Evolutionary conservation across 78 protist genomes (phyloP).

Genomic region (slime mould (Dictyostelium discoideum)): dicty_2.7 NC_007088.5:8053001-8053500

Average conservation of each 20-base stretch:
- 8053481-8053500: slow-evolving; percentile 64
- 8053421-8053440: slow-evolving; percentile 59
- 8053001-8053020: neutral
- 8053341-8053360: slow-evolving; percentile 57
- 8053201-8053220: slow-evolving; percentile 76
- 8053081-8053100: neutral
- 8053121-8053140: neutral
- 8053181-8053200: slow-evolving; percentile 68
- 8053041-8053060: neutral
- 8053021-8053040: neutral
- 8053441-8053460: slow-evolving; percentile 44
- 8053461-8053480: slow-evolving; percentile 68
- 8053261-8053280: slow-evolving; percentile 58
- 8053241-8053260: slow-evolving; percentile 57
- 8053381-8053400: slow-evolving; percentile 70
- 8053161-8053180: slow-evolving; percentile 32
- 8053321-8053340: slow-evolving; percentile 70
- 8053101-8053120: neutral
- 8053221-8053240: slow-evolving; percentile 74
- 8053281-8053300: slow-evolving; percentile 62
- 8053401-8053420: slow-evolving; percentile 56
- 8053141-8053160: too few relatives aligned
- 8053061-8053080: neutral
- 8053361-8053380: slow-evolving; percentile 73
- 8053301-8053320: slow-evolving; percentile 65